Evolutionary conservation across 345 rosid genomes (phyloP).

Genomic region (Raphanus sativus): DNA sequence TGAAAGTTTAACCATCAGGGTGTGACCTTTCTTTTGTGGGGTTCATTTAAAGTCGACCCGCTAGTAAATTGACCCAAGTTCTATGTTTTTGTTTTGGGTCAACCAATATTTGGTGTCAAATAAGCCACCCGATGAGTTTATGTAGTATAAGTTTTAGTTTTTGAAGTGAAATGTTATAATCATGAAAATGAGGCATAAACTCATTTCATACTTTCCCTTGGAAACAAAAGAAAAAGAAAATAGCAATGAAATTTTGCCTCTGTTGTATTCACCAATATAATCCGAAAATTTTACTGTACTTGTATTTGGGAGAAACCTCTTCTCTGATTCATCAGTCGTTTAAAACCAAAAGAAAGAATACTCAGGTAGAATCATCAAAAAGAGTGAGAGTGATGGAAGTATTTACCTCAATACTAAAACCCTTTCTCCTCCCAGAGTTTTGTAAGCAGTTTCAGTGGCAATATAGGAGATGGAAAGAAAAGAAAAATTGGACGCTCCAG

Average conservation of each 20-base stretch:
- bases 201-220: background rate
- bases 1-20: too few relatives aligned
- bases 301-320: background rate
- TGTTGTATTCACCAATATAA: conserved; percentile 26
- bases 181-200: background rate
- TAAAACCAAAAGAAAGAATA: conserved; percentile 15
- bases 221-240: background rate
- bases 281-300: conserved; percentile 27
- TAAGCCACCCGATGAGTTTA: too few relatives aligned
- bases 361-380: conserved; percentile 14
- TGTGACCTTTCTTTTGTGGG: too few relatives aligned
- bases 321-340: conserved; percentile 19
- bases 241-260: conserved; percentile 19
- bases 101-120: too few relatives aligned
- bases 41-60: too few relatives aligned
- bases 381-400: conserved; percentile 1
- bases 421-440: background rate
- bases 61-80: too few relatives aligned
- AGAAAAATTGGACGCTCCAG: background rate
- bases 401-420: conserved; percentile 28
- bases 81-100: too few relatives aligned
- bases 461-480: background rate
- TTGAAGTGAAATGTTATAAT: background rate
- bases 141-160: background rate
- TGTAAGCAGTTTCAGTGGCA: conserved; percentile 10